Percentiles rank a stretch among this genome's conserved stretches.
Conservation (phyloP, 371 early-diverging fungal species). For the Mucor ambiguus region DNA sequence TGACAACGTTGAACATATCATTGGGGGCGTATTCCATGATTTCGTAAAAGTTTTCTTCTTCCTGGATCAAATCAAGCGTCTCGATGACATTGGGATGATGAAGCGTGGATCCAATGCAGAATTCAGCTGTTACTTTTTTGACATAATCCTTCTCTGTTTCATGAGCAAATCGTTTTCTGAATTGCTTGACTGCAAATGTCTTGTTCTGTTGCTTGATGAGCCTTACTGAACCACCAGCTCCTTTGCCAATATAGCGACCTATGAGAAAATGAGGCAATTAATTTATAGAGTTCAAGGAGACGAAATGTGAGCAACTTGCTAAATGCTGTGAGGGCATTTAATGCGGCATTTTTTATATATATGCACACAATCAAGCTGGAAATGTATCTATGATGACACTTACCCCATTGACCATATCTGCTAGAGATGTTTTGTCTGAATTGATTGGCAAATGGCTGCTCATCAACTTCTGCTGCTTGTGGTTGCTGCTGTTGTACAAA, state of each 20-base stretch:
- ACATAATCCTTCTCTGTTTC: conserved; percentile 82
- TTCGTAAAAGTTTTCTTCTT: conserved; percentile 63
- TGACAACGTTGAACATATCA: conserved; percentile 75
- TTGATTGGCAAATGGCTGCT: conserved; percentile 31
- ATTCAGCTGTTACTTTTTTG: conserved; percentile 83
- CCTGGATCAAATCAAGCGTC: conserved; percentile 77
- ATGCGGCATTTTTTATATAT: conserved; percentile 12
- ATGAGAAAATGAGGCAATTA: conserved; percentile 14
- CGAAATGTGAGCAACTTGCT: neutral
- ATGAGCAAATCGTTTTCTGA: conserved; percentile 64
- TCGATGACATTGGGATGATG: conserved; percentile 89
- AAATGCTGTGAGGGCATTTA: conserved; percentile 3
- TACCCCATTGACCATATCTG: conserved; percentile 52
- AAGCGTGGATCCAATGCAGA: conserved; percentile 78
- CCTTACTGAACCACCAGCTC: conserved; percentile 77
- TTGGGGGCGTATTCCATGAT: conserved; percentile 84
- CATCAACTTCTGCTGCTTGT: neutral
- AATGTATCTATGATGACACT: conserved; percentile 12
- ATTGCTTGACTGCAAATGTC: conserved; percentile 81
- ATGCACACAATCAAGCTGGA: conserved; percentile 11
- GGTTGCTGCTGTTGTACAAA: conserved; percentile 15
- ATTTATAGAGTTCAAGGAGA: conserved; percentile 11
- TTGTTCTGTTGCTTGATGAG: conserved; percentile 56
- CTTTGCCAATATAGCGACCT: conserved; percentile 70
- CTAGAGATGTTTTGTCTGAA: conserved; percentile 39